Base-by-base conservation (phyloP, 257 asterid genomes). In the Echium plantagineum region DNA sequence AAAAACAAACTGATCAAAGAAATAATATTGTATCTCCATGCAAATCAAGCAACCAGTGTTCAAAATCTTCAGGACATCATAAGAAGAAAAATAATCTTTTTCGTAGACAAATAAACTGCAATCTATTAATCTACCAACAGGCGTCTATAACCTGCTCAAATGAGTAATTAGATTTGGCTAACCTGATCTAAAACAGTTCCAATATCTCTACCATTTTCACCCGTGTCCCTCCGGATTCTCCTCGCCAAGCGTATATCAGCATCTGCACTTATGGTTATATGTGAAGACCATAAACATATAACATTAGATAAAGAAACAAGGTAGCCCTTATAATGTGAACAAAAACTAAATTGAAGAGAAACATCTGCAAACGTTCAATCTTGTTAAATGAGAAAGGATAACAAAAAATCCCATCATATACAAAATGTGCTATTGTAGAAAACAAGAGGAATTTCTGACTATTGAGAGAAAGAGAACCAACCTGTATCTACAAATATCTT, bases 401-500 rank as follows among this genome's bases (percentile, higher is more conserved):
- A 6, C 4, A 28, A 28, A 28, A 28, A 28, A 28, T 28, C 32
- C 51, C 26, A 59, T 20, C 28, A 26, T 4, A 59, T 66, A 16
- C 21, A 60, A 28, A 65, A 52, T 20, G 46, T 55, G 26, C 21
- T 21, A 20, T 7, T 20, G 31, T 55, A 55, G 3, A 20, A 18
- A 38, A 21, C 28, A n/a, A 55, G 52, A 42, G 15, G 15, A 20
- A 51, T 30, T 58, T 52, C 38, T 31, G 38, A 31, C 1, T 31
- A 31, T 31, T 31, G 55, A 59, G 60, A 60, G 69, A 66, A 60
- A 74, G 42, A 62, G 68, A 74, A 68, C 67, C 66, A 77, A 93
- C 97, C 99, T 86, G 96, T 77, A 80, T 93, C 99, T 20, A 93
- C 99, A 80, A 93, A 93, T 63, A 89, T 93, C 82, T 89, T 93